These are phyloP conservation scores for Xylariaceae sp. DNA, from an alignment of 2,329 filamentous ascomycete genomes.

Conservation along the genomic window DNA sequence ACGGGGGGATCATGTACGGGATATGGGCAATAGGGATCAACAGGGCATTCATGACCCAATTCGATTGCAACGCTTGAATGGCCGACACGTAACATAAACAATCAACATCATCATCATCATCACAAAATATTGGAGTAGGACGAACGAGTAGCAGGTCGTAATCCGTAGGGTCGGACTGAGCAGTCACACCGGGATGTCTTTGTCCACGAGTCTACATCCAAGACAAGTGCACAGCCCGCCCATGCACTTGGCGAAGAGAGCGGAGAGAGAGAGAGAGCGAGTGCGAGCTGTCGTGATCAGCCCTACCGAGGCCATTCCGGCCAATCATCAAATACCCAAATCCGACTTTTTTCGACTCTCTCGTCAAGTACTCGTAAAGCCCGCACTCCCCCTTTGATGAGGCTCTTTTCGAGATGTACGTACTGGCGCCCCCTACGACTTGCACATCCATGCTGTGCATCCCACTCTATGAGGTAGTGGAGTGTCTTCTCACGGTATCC, in stretches of 20 bases:
- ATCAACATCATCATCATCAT: too few relatives aligned
- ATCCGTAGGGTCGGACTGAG: too few relatives aligned
- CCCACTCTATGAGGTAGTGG: too few relatives aligned
- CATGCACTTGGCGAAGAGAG: neutral
- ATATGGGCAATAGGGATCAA: neutral
- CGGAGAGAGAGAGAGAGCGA: too few relatives aligned
- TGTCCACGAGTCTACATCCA: neutral
- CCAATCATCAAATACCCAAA: neutral
- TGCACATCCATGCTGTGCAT: too few relatives aligned
- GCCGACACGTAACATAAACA: neutral
- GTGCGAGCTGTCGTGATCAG: neutral
- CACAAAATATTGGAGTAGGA: too few relatives aligned
- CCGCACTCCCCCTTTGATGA: too few relatives aligned
- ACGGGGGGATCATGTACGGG: too few relatives aligned
- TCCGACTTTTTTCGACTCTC: too few relatives aligned
- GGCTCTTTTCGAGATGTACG: neutral
- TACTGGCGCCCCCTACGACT: neutral
- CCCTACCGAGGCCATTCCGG: neutral
- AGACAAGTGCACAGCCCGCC: neutral
- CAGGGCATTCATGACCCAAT: neutral
- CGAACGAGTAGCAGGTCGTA: too few relatives aligned
- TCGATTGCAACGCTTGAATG: neutral
- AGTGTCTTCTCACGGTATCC: too few relatives aligned
- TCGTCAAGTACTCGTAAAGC: too few relatives aligned
- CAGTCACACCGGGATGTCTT: neutral